A percentile compares a stretch with the other conserved stretches of the same genome.
phyloP scores from a whole-genome alignment of 345 rosid species.

The Bruguiera sexangula region DNA sequence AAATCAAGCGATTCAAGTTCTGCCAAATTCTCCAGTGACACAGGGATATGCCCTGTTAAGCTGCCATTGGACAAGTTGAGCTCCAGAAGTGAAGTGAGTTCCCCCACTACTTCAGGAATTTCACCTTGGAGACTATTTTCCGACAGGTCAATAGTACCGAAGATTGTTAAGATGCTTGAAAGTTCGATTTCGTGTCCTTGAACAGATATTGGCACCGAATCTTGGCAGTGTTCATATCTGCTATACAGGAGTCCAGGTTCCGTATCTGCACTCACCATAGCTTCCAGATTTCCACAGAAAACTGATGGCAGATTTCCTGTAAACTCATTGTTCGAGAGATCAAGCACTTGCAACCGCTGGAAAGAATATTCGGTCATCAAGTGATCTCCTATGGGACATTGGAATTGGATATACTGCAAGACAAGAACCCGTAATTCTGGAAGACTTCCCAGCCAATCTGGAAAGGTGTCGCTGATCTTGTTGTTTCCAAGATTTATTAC shows the following conservation, averaged over 20 bases:
- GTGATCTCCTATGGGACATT: neutral
- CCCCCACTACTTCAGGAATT: constrained; percentile 6
- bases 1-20: neutral
- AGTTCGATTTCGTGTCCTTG: neutral
- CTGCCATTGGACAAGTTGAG: constrained; percentile 11
- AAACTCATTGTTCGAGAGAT: constrained; percentile 12
- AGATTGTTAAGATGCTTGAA: neutral
- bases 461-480: no score
- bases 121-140: constrained; percentile 7
- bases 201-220: neutral
- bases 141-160: constrained; percentile 11
- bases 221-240: neutral
- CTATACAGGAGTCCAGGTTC: neutral
- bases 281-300: neutral
- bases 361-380: neutral
- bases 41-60: neutral
- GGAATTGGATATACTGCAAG: constrained; percentile 16
- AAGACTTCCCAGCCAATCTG: neutral
- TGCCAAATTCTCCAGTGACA: neutral
- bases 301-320: constrained; percentile 2
- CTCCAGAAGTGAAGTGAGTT: neutral
- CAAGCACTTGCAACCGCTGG: constrained; percentile 8
- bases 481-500: no score
- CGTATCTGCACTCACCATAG: neutral
- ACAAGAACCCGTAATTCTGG: constrained; percentile 9